Evolutionary conservation across 345 rosid species (phyloP).

Genomic region (Pistacia vera): DNA sequence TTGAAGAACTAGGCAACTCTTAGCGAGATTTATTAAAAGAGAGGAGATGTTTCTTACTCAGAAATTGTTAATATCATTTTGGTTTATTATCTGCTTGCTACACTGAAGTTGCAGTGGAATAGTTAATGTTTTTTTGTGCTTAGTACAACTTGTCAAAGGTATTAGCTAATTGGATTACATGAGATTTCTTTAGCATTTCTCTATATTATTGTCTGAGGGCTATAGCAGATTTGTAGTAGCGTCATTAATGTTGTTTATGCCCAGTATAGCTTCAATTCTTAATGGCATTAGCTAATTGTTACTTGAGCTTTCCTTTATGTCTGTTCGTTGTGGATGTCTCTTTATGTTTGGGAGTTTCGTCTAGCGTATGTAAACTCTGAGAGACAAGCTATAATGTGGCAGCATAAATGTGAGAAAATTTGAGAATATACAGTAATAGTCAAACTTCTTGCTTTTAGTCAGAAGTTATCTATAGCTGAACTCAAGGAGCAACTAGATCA

Average conservation of each 20-base stretch:
- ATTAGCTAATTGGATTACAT: conserved; percentile 11
- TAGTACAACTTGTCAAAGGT: background rate
- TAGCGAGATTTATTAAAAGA: background rate
- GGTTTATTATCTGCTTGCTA: no score
- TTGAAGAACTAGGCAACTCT: background rate
- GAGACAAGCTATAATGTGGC: background rate
- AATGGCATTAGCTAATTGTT: conserved; percentile 1
- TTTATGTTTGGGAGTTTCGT: background rate
- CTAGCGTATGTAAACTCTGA: background rate
- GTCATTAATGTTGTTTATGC: no score
- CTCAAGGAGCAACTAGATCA: conserved; percentile 75
- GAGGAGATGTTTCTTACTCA: background rate
- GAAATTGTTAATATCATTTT: background rate
- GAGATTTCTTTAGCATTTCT: background rate
- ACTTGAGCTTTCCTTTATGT: background rate
- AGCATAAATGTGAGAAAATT: background rate
- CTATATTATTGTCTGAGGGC: no score
- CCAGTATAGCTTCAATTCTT: no score
- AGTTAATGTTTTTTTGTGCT: background rate
- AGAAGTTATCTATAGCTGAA: conserved; percentile 74
- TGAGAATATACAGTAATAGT: conserved; percentile 4
- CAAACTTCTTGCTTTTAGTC: conserved; percentile 53
- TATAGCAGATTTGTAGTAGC: no score
- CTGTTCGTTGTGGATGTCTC: background rate
- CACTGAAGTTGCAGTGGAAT: background rate